These are phyloP conservation scores for Mesotaenium endlicherianum DNA, from an alignment of 139 green algal species.

Conservation along the genomic window DNA sequence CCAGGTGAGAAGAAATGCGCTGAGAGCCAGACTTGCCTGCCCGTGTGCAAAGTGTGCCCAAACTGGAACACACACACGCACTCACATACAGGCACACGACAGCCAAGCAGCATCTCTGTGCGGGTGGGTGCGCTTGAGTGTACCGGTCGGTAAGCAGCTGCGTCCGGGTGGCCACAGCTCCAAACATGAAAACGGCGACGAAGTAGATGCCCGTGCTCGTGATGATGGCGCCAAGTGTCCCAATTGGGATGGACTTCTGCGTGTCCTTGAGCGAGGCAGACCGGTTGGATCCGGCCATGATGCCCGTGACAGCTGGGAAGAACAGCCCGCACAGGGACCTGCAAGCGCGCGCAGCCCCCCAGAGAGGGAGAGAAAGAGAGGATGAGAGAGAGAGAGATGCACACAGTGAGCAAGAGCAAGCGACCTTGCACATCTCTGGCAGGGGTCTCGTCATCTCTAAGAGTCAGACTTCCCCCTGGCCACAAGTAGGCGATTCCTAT, in stretches of 20 bases:
- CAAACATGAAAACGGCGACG: slow-evolving; percentile 41
- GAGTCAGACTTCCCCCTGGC: no score
- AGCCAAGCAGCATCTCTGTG: background rate
- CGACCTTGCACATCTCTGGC: no score
- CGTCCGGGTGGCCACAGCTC: slow-evolving; percentile 29
- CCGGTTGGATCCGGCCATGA: slow-evolving; percentile 54
- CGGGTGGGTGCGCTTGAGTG: background rate
- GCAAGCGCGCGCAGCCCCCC: background rate
- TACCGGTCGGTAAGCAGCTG: slow-evolving; percentile 47
- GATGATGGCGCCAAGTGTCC: slow-evolving; percentile 34
- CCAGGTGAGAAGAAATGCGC: no score
- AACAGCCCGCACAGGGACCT: slow-evolving; percentile 47
- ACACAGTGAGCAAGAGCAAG: background rate
- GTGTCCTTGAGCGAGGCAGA: slow-evolving; percentile 52
- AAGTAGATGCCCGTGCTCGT: slow-evolving; percentile 52
- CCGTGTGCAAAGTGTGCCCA: no score
- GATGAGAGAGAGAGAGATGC: background rate
- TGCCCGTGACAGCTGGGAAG: slow-evolving; percentile 52
- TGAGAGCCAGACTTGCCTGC: no score
- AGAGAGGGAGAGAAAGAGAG: slow-evolving; percentile 6
- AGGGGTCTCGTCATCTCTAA: no score
- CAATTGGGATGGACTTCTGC: slow-evolving; percentile 49
- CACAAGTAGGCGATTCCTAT: no score
- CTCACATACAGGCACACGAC: background rate
- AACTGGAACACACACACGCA: no score